Percentiles rank a stretch among this genome's conserved stretches.
Conservation (phyloP, 2,329 filamentous ascomycete species). For the Pseudogymnoascus sp. region DNA sequence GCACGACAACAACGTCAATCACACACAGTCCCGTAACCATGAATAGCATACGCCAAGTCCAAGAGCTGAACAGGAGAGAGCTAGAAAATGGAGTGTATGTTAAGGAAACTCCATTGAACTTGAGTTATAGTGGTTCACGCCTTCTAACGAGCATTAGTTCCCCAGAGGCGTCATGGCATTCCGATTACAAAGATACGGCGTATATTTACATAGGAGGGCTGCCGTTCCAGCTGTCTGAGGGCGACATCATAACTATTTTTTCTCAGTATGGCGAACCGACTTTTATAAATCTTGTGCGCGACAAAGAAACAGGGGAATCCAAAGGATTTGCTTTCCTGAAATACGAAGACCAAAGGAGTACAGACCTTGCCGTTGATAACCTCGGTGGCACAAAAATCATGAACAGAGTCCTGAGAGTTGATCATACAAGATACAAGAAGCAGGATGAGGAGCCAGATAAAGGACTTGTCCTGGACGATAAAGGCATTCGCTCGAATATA, state of each 20-base stretch:
- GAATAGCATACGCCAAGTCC: conserved; percentile 91
- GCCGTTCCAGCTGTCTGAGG: conserved; percentile 87
- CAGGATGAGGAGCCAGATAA: conserved; percentile 63
- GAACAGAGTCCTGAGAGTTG: conserved; percentile 75
- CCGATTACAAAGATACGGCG: conserved; percentile 94
- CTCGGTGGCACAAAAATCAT: conserved; percentile 78
- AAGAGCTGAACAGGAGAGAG: conserved; percentile 88
- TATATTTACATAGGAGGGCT: conserved; percentile 95
- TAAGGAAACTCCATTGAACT: background rate
- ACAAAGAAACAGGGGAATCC: conserved; percentile 94
- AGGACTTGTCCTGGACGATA: background rate
- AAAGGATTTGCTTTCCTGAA: conserved; percentile 95
- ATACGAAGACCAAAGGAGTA: conserved; percentile 95
- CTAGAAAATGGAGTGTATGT: conserved; percentile 79
- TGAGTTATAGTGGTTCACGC: conserved; percentile 8
- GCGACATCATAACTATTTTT: conserved; percentile 93
- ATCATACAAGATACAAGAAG: conserved; percentile 87
- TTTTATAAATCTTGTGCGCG: conserved; percentile 84
- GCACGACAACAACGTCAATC: background rate
- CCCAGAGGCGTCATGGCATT: conserved; percentile 89
- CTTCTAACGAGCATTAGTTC: conserved; percentile 44
- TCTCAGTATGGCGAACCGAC: conserved; percentile 95
- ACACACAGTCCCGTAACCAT: conserved; percentile 43
- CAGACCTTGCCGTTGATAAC: conserved; percentile 93
- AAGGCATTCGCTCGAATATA: conserved; percentile 13